Evolutionary conservation across 1,284 basidiomycete species (phyloP).

Genomic region (Grifola frondosa): DNA sequence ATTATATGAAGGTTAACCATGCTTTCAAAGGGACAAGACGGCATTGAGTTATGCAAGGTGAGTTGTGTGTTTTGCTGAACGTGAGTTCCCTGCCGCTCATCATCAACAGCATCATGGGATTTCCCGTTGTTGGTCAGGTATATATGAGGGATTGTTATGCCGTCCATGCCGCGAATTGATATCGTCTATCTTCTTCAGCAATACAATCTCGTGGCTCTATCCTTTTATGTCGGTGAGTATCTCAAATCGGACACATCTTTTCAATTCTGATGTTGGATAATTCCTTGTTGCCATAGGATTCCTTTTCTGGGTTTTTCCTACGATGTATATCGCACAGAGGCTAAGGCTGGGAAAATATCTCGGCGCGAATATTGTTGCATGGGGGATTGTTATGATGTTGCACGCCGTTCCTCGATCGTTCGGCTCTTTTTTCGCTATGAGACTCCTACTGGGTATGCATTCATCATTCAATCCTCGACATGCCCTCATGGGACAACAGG

Average conservation of each 20-base stretch:
- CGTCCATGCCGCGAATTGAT: neutral
- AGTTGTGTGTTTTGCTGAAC: neutral
- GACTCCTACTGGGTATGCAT: conserved; percentile 55
- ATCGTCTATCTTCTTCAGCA: conserved; percentile 32
- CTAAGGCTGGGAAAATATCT: conserved; percentile 61
- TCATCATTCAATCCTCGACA: neutral
- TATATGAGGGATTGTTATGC: neutral
- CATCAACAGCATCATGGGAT: conserved; percentile 55
- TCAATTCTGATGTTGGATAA: conserved; percentile 32
- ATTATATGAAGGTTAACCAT: neutral
- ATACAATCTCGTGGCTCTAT: conserved; percentile 65
- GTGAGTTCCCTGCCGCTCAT: neutral
- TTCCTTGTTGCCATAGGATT: conserved; percentile 59
- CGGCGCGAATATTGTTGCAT: conserved; percentile 59
- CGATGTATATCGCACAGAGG: conserved; percentile 64
- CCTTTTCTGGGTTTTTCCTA: conserved; percentile 65
- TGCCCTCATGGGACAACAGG: conserved; percentile 35
- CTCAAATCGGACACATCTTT: neutral
- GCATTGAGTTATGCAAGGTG: conserved; percentile 68
- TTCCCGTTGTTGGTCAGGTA: conserved; percentile 65
- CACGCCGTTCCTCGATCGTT: conserved; percentile 59
- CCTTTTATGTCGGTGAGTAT: conserved; percentile 59
- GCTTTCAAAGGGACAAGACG: conserved; percentile 55
- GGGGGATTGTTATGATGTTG: conserved; percentile 63
- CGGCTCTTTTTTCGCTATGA: conserved; percentile 59